phyloP scores from a whole-genome alignment of 352 stramenopile genomes.

The Phytopythium sindhum region DNA sequence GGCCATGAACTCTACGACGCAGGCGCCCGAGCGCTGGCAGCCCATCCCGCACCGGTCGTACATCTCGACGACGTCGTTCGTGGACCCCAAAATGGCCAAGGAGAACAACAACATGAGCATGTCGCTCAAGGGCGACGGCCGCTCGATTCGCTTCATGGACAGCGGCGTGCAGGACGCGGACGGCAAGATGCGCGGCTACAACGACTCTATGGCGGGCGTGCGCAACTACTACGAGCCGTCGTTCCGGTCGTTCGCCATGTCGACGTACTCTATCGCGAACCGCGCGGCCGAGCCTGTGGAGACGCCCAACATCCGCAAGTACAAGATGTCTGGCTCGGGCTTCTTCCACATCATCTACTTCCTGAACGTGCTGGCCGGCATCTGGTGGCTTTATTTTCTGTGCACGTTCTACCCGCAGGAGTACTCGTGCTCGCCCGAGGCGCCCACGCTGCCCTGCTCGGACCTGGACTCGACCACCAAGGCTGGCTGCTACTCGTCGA shows the following conservation, averaged over 20 bases:
- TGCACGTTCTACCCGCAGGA: constrained; percentile 82
- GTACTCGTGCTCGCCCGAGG: constrained; percentile 67
- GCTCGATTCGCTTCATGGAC: constrained; percentile 88
- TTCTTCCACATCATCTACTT: constrained; percentile 90
- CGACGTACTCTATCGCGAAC: constrained; percentile 87
- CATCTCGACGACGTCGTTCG: constrained; percentile 83
- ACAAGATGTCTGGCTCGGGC: constrained; percentile 84
- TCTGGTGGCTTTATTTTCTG: constrained; percentile 81
- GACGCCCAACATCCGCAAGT: constrained; percentile 90
- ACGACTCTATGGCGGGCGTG: constrained; percentile 65
- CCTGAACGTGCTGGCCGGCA: constrained; percentile 46
- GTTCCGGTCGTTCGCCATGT: constrained; percentile 89
- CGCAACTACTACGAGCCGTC: constrained; percentile 88
- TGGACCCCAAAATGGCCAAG: constrained; percentile 82
- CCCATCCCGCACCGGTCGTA: constrained; percentile 81
- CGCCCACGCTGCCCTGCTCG: constrained; percentile 68
- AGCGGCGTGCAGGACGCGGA: constrained; percentile 78
- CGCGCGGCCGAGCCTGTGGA: constrained; percentile 81
- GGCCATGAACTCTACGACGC: constrained; percentile 70
- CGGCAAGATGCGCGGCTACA: constrained; percentile 81
- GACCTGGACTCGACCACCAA: constrained; percentile 48
- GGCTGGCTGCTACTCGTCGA: constrained; percentile 57
- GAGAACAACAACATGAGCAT: constrained; percentile 51
- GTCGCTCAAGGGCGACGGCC: constrained; percentile 71
- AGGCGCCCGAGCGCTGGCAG: constrained; percentile 82